Evolutionary conservation across 2,329 filamentous ascomycete species (phyloP).

Genomic region (Botrytis elliptica): DNA sequence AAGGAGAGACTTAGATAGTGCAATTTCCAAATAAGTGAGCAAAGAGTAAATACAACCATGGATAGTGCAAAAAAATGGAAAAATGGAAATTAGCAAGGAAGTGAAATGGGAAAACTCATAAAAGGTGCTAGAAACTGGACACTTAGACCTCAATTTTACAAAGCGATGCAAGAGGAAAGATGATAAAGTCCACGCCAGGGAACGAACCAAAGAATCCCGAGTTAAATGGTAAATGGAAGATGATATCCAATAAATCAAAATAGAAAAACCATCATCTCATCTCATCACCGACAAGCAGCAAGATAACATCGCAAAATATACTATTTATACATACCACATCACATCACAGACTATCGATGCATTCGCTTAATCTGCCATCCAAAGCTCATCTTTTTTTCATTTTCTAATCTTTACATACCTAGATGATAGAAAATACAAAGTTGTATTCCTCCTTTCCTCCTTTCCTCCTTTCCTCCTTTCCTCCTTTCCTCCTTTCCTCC

Average conservation of each 20-base stretch:
- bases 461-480: not conserved
- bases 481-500: too few species aligned
- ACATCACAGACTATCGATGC: not conserved
- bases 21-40: not conserved
- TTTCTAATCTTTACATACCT: accelerated
- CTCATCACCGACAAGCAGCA: not conserved
- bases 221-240: not conserved
- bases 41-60: not conserved
- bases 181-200: accelerated
- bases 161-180: not conserved
- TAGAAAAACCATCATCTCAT: not conserved
- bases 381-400: not conserved
- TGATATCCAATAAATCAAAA: not conserved
- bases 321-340: not conserved
- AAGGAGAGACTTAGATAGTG: accelerated
- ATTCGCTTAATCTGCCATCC: not conserved
- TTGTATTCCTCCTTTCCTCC: not conserved
- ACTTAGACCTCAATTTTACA: not conserved
- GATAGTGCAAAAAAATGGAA: not conserved
- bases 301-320: not conserved
- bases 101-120: not conserved
- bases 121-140: not conserved
- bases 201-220: not conserved
- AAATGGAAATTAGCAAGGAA: accelerated
- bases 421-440: not conserved